phyloP scores from a whole-genome alignment of 495 filamentous ascomycete genomes.

The Penicillium ucsense region DNA sequence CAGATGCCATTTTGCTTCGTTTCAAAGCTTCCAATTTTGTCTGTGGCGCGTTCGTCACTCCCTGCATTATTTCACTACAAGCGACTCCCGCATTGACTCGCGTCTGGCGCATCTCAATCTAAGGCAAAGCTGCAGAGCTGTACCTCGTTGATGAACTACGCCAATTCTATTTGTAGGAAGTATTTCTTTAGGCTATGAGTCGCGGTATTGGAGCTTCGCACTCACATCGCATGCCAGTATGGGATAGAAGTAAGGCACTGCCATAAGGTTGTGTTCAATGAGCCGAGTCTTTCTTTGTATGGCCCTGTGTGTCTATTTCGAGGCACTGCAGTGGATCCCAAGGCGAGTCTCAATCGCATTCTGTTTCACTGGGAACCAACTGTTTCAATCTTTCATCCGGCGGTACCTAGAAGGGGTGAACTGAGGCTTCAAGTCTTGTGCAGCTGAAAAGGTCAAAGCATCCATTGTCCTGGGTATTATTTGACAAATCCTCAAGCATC shows the following conservation, averaged over 20 bases:
- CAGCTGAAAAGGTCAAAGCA: too few relatives aligned
- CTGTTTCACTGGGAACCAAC: too few relatives aligned
- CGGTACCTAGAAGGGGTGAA: too few relatives aligned
- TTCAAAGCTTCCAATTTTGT: slow-evolving; percentile 43
- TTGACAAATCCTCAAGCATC: too few relatives aligned
- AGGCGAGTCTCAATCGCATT: too few relatives aligned
- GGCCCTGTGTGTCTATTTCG: too few relatives aligned
- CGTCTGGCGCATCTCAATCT: slow-evolving; percentile 36
- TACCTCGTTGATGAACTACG: slow-evolving; percentile 47
- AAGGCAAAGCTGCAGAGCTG: slow-evolving; percentile 31
- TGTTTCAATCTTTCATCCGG: too few relatives aligned
- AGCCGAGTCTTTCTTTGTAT: too few relatives aligned
- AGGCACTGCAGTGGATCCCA: too few relatives aligned
- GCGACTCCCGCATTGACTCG: slow-evolving; percentile 1
- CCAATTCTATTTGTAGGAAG: slow-evolving; percentile 41
- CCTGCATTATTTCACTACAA: not conserved
- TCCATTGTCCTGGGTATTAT: too few relatives aligned
- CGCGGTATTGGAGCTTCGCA: slow-evolving; percentile 12
- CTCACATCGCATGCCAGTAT: not conserved
- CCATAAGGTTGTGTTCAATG: not conserved
- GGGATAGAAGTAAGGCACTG: not conserved
- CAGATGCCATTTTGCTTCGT: slow-evolving; percentile 46
- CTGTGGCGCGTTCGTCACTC: slow-evolving; percentile 34
- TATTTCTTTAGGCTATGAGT: slow-evolving; percentile 51
- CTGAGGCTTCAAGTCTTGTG: too few relatives aligned